These are phyloP conservation scores for Aquilaria malaccensis DNA, from an alignment of 345 rosid genomes.

Conservation along the genomic window DNA sequence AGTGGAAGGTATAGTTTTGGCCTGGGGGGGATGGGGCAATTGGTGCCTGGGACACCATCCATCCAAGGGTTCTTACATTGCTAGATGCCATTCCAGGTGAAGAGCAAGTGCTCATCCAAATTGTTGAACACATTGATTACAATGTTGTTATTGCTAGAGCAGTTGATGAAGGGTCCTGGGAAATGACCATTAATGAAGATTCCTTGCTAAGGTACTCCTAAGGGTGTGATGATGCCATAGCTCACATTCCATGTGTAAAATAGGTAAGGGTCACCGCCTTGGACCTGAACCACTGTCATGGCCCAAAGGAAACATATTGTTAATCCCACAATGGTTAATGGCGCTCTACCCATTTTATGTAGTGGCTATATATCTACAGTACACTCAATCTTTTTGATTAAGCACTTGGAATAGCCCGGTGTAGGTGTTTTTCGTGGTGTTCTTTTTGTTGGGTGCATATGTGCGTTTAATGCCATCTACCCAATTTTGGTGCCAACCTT, in stretches of 20 bases:
- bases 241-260: constrained; percentile 70
- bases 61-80: constrained; percentile 87
- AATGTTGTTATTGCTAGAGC: constrained; percentile 66
- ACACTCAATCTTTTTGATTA: background rate
- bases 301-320: background rate
- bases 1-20: constrained; percentile 64
- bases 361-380: background rate
- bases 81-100: constrained; percentile 75
- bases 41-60: constrained; percentile 66
- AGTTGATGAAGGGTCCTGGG: constrained; percentile 77
- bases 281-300: constrained; percentile 21
- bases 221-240: constrained; percentile 67
- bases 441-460: too few species aligned
- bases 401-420: too few species aligned
- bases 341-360: background rate
- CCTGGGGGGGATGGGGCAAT: constrained; percentile 67
- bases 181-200: constrained; percentile 71
- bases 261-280: constrained; percentile 70
- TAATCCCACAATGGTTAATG: too few species aligned
- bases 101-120: constrained; percentile 73
- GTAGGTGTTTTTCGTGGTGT: background rate
- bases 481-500: too few species aligned
- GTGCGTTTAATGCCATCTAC: too few species aligned
- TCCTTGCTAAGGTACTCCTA: constrained; percentile 66
- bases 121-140: constrained; percentile 67